Base-by-base conservation (phyloP, 805 yeast genomes). In the Candida silvicultrix region DNA sequence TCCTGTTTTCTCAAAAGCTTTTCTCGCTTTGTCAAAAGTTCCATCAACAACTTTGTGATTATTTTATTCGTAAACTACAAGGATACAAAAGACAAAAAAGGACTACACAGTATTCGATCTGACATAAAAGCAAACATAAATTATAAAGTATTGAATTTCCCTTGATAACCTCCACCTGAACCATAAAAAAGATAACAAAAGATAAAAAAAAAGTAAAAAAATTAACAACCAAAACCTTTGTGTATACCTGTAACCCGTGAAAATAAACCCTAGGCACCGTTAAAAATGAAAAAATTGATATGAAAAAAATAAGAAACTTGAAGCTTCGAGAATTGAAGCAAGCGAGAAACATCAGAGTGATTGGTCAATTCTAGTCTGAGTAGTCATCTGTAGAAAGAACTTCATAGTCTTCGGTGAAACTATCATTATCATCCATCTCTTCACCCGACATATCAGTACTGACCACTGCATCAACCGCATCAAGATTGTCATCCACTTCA, bases 321-420 rank as follows among this genome's bases (percentile, higher is more conserved):
- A 10, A 16, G 18, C 18, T 5, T 32, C 10, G n/a, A 15, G 12
- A 32, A 16, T 4, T 4, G 4, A 16, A 32, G 3, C 16, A 34
- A n/a, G n/a, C n/a, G n/a, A n/a, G n/a, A n/a, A n/a, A n/a, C n/a
- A n/a, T n/a, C n/a, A n/a, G n/a, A n/a, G n/a, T n/a, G n/a, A n/a
- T n/a, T n/a, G n/a, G 14, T 11, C 12, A 28, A n/a, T n/a, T 14
- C 32, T 25, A 38, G 5, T 38, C 41, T 23, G 41, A n/a, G 22
- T 37, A 31, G 11, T 43, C 45, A 16, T 23, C 38, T 11, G 41
- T 38, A 2, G 43, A 31, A 6, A 43, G 23, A 12, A 39, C 22
- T 20, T 45, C 48, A 34, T 42, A 45, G 19, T 37, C 45, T 6
- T 43, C 45, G 10, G 38, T 32, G 12, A 42, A 34, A 15, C 29